Evolutionary conservation across 805 yeast species (phyloP), one percentile per base, ranked within the genome.

Genomic region (Candida multigemmis): DNA sequence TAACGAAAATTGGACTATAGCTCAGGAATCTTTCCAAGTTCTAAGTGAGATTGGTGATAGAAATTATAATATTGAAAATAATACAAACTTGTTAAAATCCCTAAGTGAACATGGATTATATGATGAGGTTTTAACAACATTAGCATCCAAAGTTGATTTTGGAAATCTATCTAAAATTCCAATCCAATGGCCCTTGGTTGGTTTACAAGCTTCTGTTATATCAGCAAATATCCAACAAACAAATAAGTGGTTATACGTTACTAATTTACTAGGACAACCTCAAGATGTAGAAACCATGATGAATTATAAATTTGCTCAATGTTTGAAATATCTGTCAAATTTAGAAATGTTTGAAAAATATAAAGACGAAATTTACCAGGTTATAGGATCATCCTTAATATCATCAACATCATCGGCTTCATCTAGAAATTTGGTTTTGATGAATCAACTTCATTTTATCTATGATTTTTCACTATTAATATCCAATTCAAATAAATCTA

Each of bases 1-100:
- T 38, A 77, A 83, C 25, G 85, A 82, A 21, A 79, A 79, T 41
- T 86, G 96, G 94, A 66, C 74, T 21, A 68, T 84, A 41, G 94
- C 96, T 0, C 81, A 84, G 35, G 86, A 83, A 34, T 84, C 95
- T 19, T 77, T 84, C 39, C 77, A 76, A 24, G 82, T 78, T 0
- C 51, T 80, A 23, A 73, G 82, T 12, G 44, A 54, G 5, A 30
- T 23, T 28, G 67, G 46, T 40, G 53, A 45, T 42, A 14, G 8
- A 10, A 37, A 14, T 35, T 50, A 24, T 28, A 60, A 65, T 6
- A 36, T 46, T 3, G 40, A 40, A n/a, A 65, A 60, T 31, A 54
- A 58, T 12, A 63, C 79, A 0, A 74, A 78, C 21, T 56, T 80
- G 35, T 45, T 89, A 27, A 72, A 72, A 31, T 82, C 94, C 1